phyloP scores from a whole-genome alignment of 2,329 filamentous ascomycete species.

The Fusarium austroafricanum region DNA sequence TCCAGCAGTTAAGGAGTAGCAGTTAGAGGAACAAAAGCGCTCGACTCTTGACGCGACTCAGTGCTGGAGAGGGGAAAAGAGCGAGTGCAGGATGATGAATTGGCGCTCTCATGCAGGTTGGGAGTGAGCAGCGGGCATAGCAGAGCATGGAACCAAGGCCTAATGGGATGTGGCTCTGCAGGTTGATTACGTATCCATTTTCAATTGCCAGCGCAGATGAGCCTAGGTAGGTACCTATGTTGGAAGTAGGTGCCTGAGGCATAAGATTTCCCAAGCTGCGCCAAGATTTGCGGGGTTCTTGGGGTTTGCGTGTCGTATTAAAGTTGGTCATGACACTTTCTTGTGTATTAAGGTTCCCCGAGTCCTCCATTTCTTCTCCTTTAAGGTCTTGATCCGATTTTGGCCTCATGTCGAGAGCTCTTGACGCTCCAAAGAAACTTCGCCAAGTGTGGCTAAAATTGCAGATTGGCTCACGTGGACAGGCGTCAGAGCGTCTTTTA shows the following conservation, averaged over 20 bases:
- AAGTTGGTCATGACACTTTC: neutral
- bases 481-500: slow-evolving; percentile 11
- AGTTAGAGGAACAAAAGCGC: slow-evolving; percentile 20
- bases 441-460: slow-evolving; percentile 28
- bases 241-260: no score
- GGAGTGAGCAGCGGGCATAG: no score
- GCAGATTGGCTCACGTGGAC: slow-evolving; percentile 15
- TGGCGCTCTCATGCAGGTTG: slow-evolving; percentile 34
- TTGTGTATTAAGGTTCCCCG: neutral
- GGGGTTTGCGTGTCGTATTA: slow-evolving; percentile 3
- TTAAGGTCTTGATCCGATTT: neutral
- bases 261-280: slow-evolving; percentile 22
- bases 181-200: slow-evolving; percentile 41
- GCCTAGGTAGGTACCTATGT: no score
- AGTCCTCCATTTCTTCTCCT: neutral
- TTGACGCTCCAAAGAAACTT: neutral
- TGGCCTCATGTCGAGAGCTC: neutral
- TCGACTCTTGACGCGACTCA: slow-evolving; percentile 32
- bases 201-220: slow-evolving; percentile 30
- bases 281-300: slow-evolving; percentile 37
- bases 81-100: slow-evolving; percentile 37
- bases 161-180: slow-evolving; percentile 35
- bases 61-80: slow-evolving; percentile 6
- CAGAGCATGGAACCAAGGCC: slow-evolving; percentile 13
- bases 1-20: slow-evolving; percentile 6